Percentiles rank a stretch among this genome's conserved stretches.
Evolutionary conservation across 352 stramenopile genomes (phyloP).

Genomic region (Phytophthora parvispora): DNA sequence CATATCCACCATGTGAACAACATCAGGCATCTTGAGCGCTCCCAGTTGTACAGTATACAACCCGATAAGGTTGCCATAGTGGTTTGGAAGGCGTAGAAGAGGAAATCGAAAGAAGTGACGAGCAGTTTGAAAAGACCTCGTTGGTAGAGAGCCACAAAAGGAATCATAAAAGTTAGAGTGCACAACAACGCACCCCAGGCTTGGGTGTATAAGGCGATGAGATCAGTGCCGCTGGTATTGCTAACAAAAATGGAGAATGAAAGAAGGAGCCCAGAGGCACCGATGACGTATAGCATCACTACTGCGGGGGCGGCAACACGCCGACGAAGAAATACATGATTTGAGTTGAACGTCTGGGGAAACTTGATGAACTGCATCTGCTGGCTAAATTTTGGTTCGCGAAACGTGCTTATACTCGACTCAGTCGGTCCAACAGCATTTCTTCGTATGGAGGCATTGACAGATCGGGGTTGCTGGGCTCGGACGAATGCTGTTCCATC

Average conservation of each 20-base stretch:
- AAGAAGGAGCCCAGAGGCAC: slow-evolving; percentile 8
- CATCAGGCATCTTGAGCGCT: neutral
- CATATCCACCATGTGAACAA: neutral
- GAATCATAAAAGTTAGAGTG: neutral
- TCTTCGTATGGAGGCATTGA: neutral
- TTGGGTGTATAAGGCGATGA: neutral
- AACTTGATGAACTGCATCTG: slow-evolving; percentile 25
- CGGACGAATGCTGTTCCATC: neutral
- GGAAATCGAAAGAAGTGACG: neutral
- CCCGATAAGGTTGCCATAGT: neutral
- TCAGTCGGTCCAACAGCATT: neutral
- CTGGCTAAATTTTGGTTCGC: slow-evolving; percentile 26
- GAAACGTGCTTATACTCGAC: neutral
- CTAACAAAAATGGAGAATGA: slow-evolving; percentile 11
- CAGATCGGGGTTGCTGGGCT: neutral
- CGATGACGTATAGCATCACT: slow-evolving; percentile 10
- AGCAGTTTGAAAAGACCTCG: neutral
- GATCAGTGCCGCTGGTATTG: neutral
- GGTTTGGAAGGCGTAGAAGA: neutral
- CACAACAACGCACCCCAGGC: neutral
- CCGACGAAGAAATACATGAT: slow-evolving; percentile 3
- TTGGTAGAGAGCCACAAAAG: neutral
- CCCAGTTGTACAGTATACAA: neutral
- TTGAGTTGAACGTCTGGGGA: slow-evolving; percentile 12
- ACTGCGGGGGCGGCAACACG: slow-evolving; percentile 1